These are phyloP conservation scores for Aspergillus leporis DNA, from an alignment of 495 filamentous ascomycete genomes.

Conservation along the genomic window DNA sequence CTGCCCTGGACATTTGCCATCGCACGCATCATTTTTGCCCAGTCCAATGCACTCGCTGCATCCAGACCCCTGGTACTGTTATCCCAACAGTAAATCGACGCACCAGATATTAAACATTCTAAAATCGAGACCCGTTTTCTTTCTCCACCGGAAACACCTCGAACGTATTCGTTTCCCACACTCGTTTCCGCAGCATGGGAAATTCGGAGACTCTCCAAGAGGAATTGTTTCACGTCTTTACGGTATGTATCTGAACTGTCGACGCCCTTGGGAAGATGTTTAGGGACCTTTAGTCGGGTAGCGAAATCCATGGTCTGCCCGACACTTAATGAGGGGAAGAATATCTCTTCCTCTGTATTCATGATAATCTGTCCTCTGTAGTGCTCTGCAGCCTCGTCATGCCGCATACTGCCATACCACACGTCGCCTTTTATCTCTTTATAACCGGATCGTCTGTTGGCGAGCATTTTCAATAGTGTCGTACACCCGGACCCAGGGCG, in stretches of 20 bases:
- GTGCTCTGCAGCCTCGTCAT: slow-evolving; percentile 47
- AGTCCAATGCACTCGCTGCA: slow-evolving; percentile 55
- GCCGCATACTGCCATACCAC: slow-evolving; percentile 56
- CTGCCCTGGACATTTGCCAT: slow-evolving; percentile 45
- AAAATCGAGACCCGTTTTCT: slow-evolving; percentile 71
- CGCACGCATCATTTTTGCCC: slow-evolving; percentile 44
- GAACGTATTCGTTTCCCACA: slow-evolving; percentile 75
- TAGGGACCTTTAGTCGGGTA: slow-evolving; percentile 39
- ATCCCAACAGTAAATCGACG: slow-evolving; percentile 62
- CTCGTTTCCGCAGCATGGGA: slow-evolving; percentile 80
- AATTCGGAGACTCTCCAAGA: slow-evolving; percentile 67
- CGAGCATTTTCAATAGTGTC: slow-evolving; percentile 56
- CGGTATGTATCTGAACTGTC: slow-evolving; percentile 49
- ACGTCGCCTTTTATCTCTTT: slow-evolving; percentile 56
- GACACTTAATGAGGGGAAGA: slow-evolving; percentile 64
- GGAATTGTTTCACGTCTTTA: slow-evolving; percentile 61
- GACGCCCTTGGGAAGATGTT: slow-evolving; percentile 31
- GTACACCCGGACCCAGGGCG: slow-evolving; percentile 35
- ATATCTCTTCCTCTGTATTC: slow-evolving; percentile 61
- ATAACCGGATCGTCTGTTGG: slow-evolving; percentile 58
- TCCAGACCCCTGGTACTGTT: slow-evolving; percentile 64
- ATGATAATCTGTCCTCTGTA: slow-evolving; percentile 68
- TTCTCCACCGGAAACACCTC: slow-evolving; percentile 84
- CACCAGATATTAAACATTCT: slow-evolving; percentile 62
- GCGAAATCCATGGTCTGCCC: slow-evolving; percentile 69